A percentile compares a stretch with the other conserved stretches of the same genome.
phyloP scores from a whole-genome alignment of 1,139 yeast genomes.

The Lodderomyces elongisporus region DNA sequence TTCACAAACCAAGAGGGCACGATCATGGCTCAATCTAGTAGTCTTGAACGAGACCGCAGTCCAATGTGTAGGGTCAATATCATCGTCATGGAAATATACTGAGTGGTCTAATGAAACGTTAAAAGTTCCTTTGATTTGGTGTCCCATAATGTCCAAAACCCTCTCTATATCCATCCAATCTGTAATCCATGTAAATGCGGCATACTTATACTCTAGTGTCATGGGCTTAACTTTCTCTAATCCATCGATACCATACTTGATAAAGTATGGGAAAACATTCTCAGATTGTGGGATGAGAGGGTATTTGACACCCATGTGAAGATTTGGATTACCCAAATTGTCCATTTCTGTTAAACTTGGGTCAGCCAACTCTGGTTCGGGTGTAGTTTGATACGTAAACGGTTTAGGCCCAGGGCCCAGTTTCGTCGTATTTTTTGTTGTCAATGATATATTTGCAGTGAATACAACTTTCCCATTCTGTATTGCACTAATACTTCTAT shows the following conservation, averaged over 20 bases:
- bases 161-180: slow-evolving; percentile 47
- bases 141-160: slow-evolving; percentile 19
- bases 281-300: slow-evolving; percentile 4
- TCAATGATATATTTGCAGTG: slow-evolving; percentile 31
- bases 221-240: slow-evolving; percentile 10
- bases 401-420: not conserved
- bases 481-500: slow-evolving; percentile 24
- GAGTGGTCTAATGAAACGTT: slow-evolving; percentile 62
- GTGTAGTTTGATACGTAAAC: not conserved
- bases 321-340: not conserved
- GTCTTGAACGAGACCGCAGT: no score
- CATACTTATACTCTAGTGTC: slow-evolving; percentile 38
- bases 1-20: slow-evolving; percentile 57
- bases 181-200: slow-evolving; percentile 57
- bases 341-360: not conserved
- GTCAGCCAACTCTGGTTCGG: not conserved
- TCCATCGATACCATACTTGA: slow-evolving; percentile 15
- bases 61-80: slow-evolving; percentile 50
- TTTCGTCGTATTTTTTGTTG: slow-evolving; percentile 30
- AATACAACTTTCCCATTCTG: slow-evolving; percentile 29
- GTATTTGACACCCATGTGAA: slow-evolving; percentile 3
- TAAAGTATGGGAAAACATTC: slow-evolving; percentile 37
- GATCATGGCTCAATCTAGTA: slow-evolving; percentile 45
- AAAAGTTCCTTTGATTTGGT: slow-evolving; percentile 24
- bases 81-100: slow-evolving; percentile 59